Base-by-base conservation (phyloP, 2,329 filamentous ascomycete genomes). In the Albifimbria verrucaria region DNA sequence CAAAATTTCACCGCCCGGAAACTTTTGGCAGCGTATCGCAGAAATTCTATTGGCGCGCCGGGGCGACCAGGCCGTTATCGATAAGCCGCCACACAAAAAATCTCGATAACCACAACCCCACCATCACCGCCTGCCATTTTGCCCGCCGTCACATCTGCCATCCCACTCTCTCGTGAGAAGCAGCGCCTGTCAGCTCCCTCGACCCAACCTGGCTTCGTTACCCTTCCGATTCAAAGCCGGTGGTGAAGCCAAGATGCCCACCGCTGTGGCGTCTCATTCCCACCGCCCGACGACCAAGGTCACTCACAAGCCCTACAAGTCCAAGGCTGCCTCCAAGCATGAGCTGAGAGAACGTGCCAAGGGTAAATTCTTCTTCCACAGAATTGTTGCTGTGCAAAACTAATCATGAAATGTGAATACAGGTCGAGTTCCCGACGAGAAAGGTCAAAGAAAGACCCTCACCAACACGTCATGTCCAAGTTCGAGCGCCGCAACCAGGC, bases 391-490 rank as follows among this genome's bases (percentile, higher is more conserved):
- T n/a, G n/a, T n/a, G n/a, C n/a, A n/a, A n/a, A n/a, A n/a, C n/a
- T n/a, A n/a, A n/a, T n/a, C n/a, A n/a, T n/a, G n/a, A n/a, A n/a
- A n/a, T 42, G 39, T 25, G 17, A 25, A 15, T 52, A 53, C 24
- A 94, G 90, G 92, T 68, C 94, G 94, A 72, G 81, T 93, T 48
- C 87, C 79, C 52, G 76, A 83, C 64, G 89, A 96, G 67, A 84
- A 81, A 63, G 87, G 87, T 56, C 78, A 79, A 63, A 86, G 93
- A 66, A 95, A 90, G 72, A 96, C 93, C 90, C 90, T 52, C 91
- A 96, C 70, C 94, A 99, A 70, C 91, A 96, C 75, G 85, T 97
- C 74, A 93, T 97, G 90, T 96, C 92, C 54, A 99, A 97, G 74
- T 83, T 99, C 70, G 92, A 96, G 72, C 88, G 94, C 55, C 87